A percentile compares a stretch with the other conserved stretches of the same genome.
phyloP scores from a whole-genome alignment of 257 asterid species.

The Fraxinus cuspidata region DNA sequence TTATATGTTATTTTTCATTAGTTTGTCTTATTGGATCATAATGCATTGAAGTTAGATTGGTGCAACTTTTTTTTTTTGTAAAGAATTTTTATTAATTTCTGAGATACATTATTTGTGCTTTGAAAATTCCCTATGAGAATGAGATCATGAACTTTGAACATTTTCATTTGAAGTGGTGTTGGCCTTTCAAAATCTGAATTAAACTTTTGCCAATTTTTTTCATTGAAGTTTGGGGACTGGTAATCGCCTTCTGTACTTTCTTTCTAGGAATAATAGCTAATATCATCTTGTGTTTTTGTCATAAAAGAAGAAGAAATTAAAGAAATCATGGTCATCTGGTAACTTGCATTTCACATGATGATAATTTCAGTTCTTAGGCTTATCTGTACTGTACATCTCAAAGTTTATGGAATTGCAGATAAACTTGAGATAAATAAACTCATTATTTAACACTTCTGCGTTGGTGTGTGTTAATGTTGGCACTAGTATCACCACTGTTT shows the following conservation, averaged over 20 bases:
- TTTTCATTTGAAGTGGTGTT: neutral
- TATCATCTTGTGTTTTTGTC: neutral
- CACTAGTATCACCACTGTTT: neutral
- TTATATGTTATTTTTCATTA: neutral
- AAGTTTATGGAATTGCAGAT: neutral
- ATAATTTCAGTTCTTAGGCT: neutral
- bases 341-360: neutral
- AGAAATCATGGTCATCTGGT: neutral
- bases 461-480: slow-evolving; percentile 11
- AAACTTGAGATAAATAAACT: neutral
- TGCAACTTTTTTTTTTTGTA: neutral
- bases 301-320: neutral
- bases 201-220: neutral
- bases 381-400: neutral
- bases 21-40: neutral
- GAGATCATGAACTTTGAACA: neutral
- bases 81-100: slow-evolving; percentile 7
- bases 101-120: neutral
- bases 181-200: neutral
- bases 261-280: neutral
- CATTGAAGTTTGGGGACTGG: neutral
- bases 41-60: neutral
- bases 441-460: neutral
- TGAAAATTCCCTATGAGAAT: neutral
- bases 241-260: neutral